phyloP scores from a whole-genome alignment of 2,329 filamentous ascomycete species.

The Aspergillus sp. region DNA sequence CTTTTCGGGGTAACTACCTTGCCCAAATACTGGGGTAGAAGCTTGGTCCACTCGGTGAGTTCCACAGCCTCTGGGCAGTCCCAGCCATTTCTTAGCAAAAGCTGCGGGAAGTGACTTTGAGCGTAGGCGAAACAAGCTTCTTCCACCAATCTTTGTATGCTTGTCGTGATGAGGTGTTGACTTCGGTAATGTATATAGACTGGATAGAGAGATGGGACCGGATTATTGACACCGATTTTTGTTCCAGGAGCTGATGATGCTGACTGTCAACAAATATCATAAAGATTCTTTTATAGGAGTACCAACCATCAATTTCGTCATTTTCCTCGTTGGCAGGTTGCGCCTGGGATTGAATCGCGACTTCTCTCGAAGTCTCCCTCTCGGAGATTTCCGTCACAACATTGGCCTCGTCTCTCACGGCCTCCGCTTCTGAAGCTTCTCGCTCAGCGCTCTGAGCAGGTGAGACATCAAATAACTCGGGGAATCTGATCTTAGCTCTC shows the following conservation, averaged over 20 bases:
- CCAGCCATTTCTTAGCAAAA: neutral
- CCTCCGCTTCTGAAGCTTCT: slow-evolving; percentile 4
- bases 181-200: neutral
- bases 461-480: neutral
- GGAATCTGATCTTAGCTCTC: slow-evolving; percentile 2
- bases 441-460: slow-evolving; percentile 1
- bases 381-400: neutral
- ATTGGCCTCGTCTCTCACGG: slow-evolving; percentile 1
- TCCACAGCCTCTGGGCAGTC: neutral
- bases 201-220: neutral
- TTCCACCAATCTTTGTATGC: neutral
- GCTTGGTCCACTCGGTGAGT: neutral
- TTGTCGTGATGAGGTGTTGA: neutral
- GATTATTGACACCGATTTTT: neutral
- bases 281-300: neutral
- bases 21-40: neutral
- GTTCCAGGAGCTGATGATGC: neutral
- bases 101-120: neutral
- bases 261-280: neutral
- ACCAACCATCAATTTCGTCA: neutral
- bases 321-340: neutral
- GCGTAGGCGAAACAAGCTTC: neutral
- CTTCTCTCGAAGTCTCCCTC: neutral
- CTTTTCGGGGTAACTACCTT: neutral
- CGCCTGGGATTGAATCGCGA: too few relatives aligned